Conservation (phyloP, 192 early-diverging fungal genomes). For the Paraglomus occultum region DNA sequence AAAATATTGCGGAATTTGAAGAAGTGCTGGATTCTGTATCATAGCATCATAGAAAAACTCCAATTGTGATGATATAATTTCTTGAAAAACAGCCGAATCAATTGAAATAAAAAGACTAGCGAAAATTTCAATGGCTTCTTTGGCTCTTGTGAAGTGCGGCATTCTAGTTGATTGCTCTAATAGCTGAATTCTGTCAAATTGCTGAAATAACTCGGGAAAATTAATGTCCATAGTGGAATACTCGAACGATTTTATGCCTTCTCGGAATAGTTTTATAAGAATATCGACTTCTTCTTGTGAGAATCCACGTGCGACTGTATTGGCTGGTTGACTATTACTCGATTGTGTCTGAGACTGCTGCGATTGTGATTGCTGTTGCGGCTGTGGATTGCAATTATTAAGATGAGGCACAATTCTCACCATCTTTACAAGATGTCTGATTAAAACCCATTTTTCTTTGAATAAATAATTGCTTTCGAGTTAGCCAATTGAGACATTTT, state of each 20-base stretch:
- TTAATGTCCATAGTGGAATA: conserved; percentile 67
- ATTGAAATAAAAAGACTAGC: conserved; percentile 77
- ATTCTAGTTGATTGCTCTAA: conserved; percentile 40
- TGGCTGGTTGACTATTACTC: conserved; percentile 36
- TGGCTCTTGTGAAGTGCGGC: conserved; percentile 77
- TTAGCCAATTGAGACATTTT: neutral
- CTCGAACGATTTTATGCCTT: conserved; percentile 81
- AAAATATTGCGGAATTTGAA: conserved; percentile 87
- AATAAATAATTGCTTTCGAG: neutral
- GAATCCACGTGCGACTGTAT: conserved; percentile 62
- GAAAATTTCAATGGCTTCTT: conserved; percentile 91
- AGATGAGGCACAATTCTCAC: conserved; percentile 81
- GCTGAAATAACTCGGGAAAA: conserved; percentile 30
- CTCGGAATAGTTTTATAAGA: conserved; percentile 67
- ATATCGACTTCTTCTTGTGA: conserved; percentile 71
- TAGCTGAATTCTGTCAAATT: conserved; percentile 1
- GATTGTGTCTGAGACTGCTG: too few species aligned
- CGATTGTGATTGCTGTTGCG: conserved; percentile 35
- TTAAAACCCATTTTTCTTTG: conserved; percentile 80
- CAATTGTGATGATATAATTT: conserved; percentile 91
- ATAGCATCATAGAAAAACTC: conserved; percentile 82
- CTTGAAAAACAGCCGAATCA: conserved; percentile 91
- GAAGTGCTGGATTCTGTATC: conserved; percentile 68
- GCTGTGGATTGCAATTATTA: conserved; percentile 65
- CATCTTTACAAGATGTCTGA: conserved; percentile 88